Evolutionary conservation across 345 rosid genomes (phyloP), one percentile per base, ranked within the genome.

Genomic region (Rhizophora apiculata): DNA sequence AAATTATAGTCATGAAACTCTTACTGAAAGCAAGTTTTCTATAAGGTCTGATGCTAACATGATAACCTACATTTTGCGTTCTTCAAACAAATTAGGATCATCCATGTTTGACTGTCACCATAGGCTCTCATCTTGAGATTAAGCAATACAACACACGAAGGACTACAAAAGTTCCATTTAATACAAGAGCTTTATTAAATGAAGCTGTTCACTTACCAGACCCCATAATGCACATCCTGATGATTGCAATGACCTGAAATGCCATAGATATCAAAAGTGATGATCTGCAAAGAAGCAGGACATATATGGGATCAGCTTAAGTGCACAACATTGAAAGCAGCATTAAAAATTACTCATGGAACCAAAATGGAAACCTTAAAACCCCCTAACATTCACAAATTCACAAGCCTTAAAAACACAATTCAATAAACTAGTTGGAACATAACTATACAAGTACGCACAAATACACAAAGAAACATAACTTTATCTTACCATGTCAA

Each of bases 201-300:
- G 53, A 13, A 62, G 24, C 29, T 6, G 53, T 60, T 22, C 30
- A 79, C 92, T 64, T 74, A 91, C 93, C 80, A 53, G 67, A 85
- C 86, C 68, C 91, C 97, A 78, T 71, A 72, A 72, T 87, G 87
- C 67, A 85, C 88, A 80, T 86, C 97, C 8, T 78, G 57, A 61
- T 94, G 98, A 76, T 88, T 94, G 63, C 95, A 85, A 68, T 94
- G 96, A 76, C 95, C 97, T 51, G 93, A 91, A 79, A 91, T 82
- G 29, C 96, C 97, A 76, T 86, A 70, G 46, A 65, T 76, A 80
- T 94, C 96, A 63, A 94, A 94, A 59, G 90, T 88, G 65, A 91
- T 81, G 65, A 94, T 80, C 93, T 91, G 82, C 64, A 79, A 76
- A 65, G 57, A 34, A 57, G 60, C 58, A n/a, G 49, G 26, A 32